Evolutionary conservation across 257 asterid genomes (phyloP), one percentile per base, ranked within the genome.

Genomic region (Plantago major): DNA sequence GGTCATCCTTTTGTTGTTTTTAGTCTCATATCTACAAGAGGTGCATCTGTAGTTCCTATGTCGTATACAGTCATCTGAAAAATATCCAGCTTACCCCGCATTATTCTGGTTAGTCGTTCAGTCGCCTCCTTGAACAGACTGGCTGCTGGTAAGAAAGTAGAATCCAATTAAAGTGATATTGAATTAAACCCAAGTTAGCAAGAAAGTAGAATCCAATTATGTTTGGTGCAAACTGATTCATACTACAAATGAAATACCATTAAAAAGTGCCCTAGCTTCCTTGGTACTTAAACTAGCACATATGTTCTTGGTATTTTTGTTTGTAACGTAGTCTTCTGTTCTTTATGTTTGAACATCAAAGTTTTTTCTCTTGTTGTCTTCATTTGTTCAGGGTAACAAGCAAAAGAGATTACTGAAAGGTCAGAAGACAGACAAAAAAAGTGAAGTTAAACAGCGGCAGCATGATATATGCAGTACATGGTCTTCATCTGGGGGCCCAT

Each of bases 351-450:
- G 70, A 70, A 68, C 76, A 49, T 78, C 84, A 66, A 69, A 78
- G 64, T 78, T 22, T 22, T 78, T 71, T 74, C 69, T 84, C 77
- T 78, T 73, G 83, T 67, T 80, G 71, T 62, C 79, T 76, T 80
- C 77, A 14, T 59, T 58, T 76, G 69, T 73, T 68, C 83, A 89
- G 85, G 89, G 65, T 40, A 67, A 71, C 71, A 60, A 55, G 64
- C 87, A 68, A 70, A 79, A 76, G 79, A 74, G 70, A 71, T 54
- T 66, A 50, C 62, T 67, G 63, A 81, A 78, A 72, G 71, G 71
- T 55, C 83, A 65, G 70, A 79, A 69, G 78, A 62, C 71, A 60
- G 82, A 60, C 70, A 80, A 74, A 56, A 79, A 69, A 43, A 67
- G 60, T 53, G 79, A 78, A 58, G 73, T 62, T 62, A 70, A 72